Evolutionary conservation across 768 basidiomycete species (phyloP).

Genomic region (Serendipita sp.): DNA sequence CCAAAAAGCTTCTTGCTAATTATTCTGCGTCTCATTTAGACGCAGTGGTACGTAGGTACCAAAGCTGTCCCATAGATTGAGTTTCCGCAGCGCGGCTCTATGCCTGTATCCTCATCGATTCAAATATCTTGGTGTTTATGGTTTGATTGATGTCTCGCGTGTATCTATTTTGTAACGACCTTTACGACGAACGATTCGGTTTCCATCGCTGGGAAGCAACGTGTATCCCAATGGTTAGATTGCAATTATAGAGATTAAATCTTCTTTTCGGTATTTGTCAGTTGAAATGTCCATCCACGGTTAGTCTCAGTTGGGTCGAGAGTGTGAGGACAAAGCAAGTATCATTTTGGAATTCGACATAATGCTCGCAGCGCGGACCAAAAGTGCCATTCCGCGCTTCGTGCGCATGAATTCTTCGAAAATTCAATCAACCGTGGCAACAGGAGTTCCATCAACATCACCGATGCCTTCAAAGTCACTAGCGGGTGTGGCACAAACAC

Average conservation of each 20-base stretch:
- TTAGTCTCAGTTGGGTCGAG: background rate
- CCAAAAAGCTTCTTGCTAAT: background rate
- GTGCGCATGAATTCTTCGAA: background rate
- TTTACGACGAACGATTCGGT: background rate
- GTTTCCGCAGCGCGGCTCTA: background rate
- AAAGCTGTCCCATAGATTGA: background rate
- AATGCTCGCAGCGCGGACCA: background rate
- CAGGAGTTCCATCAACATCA: background rate
- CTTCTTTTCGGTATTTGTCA: background rate
- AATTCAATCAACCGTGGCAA: background rate
- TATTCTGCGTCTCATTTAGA: background rate
- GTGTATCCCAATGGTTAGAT: background rate
- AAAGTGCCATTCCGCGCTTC: background rate
- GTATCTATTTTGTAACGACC: background rate
- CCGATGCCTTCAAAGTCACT: background rate
- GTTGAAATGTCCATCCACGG: background rate
- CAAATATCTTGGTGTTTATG: background rate
- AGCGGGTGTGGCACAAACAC: conserved; percentile 18
- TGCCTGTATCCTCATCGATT: background rate
- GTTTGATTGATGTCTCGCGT: background rate
- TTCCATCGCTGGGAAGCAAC: background rate
- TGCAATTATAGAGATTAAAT: background rate
- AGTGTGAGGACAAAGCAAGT: background rate
- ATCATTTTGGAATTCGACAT: background rate
- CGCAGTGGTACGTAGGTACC: background rate